A percentile compares a stretch with the other conserved stretches of the same genome.
Conservation (phyloP, 192 early-diverging fungal species). For the Coemansia sp. region DNA sequence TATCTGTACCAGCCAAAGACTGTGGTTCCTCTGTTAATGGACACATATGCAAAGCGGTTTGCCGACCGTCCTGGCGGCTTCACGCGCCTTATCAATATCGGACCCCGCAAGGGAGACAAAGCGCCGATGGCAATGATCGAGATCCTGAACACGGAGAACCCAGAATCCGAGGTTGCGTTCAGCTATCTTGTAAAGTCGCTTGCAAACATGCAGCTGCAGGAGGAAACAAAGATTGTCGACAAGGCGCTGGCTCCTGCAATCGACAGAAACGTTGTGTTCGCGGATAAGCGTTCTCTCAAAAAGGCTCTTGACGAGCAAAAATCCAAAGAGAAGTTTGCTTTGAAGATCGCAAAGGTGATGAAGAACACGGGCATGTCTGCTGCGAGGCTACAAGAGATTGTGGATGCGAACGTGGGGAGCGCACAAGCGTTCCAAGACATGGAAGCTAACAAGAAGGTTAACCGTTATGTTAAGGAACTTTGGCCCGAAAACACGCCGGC, state of each 20-base stretch:
- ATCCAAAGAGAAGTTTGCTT: conserved; percentile 36
- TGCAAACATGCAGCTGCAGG: conserved; percentile 44
- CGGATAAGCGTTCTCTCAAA: conserved; percentile 41
- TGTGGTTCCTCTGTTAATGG: conserved; percentile 81
- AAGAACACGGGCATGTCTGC: conserved; percentile 31
- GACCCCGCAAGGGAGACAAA: conserved; percentile 77
- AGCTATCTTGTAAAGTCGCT: conserved; percentile 51
- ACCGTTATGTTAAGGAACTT: conserved; percentile 40
- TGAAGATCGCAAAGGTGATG: conserved; percentile 42
- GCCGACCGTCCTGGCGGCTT: conserved; percentile 79
- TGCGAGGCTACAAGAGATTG: conserved; percentile 43
- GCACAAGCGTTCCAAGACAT: conserved; percentile 26
- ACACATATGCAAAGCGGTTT: conserved; percentile 83
- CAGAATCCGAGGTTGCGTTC: conserved; percentile 70
- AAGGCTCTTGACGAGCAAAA: conserved; percentile 37
- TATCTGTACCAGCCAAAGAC: conserved; percentile 68
- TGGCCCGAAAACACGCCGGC: conserved; percentile 50
- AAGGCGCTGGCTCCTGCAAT: conserved; percentile 24
- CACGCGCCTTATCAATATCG: conserved; percentile 82
- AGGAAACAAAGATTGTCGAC: conserved; percentile 41
- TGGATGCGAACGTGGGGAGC: conserved; percentile 38
- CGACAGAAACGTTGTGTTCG: conserved; percentile 14
- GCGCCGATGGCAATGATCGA: conserved; percentile 92
- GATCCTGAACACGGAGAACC: conserved; percentile 75
- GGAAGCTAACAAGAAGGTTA: conserved; percentile 23